Base-by-base conservation (phyloP, 1,139 yeast species). In the Candida dubliniensis region DNA sequence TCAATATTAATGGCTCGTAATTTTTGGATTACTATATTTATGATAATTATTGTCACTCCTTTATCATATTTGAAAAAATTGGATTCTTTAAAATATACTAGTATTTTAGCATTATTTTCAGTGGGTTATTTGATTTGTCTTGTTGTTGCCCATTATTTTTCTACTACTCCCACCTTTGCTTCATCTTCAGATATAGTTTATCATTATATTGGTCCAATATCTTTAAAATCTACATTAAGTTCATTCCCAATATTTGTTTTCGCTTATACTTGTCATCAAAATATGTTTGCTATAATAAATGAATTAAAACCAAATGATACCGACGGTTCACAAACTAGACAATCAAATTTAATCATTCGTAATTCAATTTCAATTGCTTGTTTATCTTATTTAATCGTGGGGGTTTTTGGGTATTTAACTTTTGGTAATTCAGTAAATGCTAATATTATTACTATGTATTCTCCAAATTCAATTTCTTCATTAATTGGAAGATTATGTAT, bases 261-360 rank as follows among this genome's bases (percentile, higher is more conserved):
- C 69, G 98, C 98, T 3, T 95, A 82, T 64, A 91, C 98, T 0
- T 95, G 98, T 50, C 95, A 93, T 53, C 97, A 93, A 69, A 93
- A 85, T 60, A 86, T 93, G 83, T 91, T 87, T 63, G 84, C 96
- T 8, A 87, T 91, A 44, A 79, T 90, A 57, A 88, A 90, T 59
- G 99, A 93, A 66, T 56, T 66, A 43, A 50, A 56, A 44, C 65
- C 64, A 14, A 52, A 52, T 42, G 66, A 58, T 9, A 46, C 40
- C 8, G 57, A 52, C 34, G 83, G 84, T 42, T 74, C 77, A 42
- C 74, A 79, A 34, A 71, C 81, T 2, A 61, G 74, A 43, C 81
- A 72, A 52, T 72, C 84, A 42, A 79, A 78, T 56, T 66, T 64
- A 43, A 77, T 84, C 40, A 82, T 83, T 31, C 54, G 76, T 25